Evolutionary conservation across 176 grass and related monocot genomes (phyloP).

Genomic region (Bonia amplexicaulis): DNA sequence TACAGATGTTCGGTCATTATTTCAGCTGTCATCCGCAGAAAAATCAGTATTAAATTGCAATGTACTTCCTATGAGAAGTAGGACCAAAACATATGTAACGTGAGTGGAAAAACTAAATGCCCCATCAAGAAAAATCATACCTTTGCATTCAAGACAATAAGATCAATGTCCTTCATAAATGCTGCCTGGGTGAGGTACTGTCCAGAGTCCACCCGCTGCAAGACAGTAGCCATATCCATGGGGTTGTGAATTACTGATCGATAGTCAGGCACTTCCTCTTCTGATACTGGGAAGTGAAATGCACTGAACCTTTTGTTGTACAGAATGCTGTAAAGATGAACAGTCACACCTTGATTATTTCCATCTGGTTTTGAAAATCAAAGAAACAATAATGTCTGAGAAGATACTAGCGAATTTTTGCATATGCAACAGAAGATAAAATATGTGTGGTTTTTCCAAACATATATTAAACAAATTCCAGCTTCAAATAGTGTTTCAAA

Average conservation of each 20-base stretch:
- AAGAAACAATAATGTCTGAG: neutral
- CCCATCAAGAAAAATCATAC: constrained; percentile 35
- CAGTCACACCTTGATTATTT: constrained; percentile 24
- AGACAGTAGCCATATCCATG: constrained; percentile 93
- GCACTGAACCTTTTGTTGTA: constrained; percentile 89
- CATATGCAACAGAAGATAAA: neutral
- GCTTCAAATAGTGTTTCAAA: neutral
- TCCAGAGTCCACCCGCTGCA: constrained; percentile 85
- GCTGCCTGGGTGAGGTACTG: constrained; percentile 55
- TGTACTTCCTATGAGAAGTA: neutral
- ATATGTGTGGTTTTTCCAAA: neutral
- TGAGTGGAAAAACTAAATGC: constrained; percentile 3
- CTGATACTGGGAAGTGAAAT: constrained; percentile 88
- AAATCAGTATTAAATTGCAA: neutral
- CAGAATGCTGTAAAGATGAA: constrained; percentile 65
- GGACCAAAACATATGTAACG: constrained; percentile 10
- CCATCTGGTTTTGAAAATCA: constrained; percentile 3
- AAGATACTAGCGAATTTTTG: neutral
- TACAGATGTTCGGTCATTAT: constrained; percentile 5
- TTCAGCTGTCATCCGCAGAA: neutral
- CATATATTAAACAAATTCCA: neutral
- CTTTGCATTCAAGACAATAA: constrained; percentile 94
- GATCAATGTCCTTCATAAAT: constrained; percentile 88
- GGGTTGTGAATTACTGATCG: constrained; percentile 72
- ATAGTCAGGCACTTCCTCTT: constrained; percentile 94